A percentile compares a stretch with the other conserved stretches of the same genome.
Conservation (phyloP, 1,284 basidiomycete genomes). For the Paramarasmius palmivorus region DNA sequence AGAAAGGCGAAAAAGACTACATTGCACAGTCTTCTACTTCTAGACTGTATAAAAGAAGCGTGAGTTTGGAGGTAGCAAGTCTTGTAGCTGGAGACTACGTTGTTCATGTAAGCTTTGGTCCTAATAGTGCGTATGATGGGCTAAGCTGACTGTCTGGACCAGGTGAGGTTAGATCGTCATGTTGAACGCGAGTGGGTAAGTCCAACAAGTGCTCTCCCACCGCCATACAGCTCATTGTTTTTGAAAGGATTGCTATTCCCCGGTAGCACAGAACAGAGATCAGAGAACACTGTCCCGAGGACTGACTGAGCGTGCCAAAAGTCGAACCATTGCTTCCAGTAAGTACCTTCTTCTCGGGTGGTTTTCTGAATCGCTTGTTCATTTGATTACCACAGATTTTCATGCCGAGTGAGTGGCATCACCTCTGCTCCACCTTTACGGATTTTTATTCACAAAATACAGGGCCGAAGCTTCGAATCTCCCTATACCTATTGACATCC, state of each 20-base stretch:
- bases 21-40: conserved; percentile 27
- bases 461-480: conserved; percentile 27
- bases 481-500: conserved; percentile 30
- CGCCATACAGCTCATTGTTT: background rate
- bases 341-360: conserved; percentile 18
- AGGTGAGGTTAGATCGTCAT: conserved; percentile 13
- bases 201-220: background rate
- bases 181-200: background rate
- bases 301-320: conserved; percentile 39
- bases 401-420: conserved; percentile 30
- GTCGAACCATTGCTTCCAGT: conserved; percentile 48
- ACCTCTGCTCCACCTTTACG: background rate
- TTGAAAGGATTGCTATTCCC: conserved; percentile 7
- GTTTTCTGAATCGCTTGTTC: background rate
- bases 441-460: background rate
- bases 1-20: conserved; percentile 25
- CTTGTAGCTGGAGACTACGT: conserved; percentile 29
- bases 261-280: conserved; percentile 11
- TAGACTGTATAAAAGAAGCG: conserved; percentile 24
- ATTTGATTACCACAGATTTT: conserved; percentile 30
- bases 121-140: background rate
- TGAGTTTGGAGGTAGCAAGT: conserved; percentile 27
- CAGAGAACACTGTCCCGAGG: conserved; percentile 23
- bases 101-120: conserved; percentile 11
- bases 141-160: background rate